Base-by-base conservation (phyloP, 768 basidiomycete species). In the Kwoniella heveanensis region DNA sequence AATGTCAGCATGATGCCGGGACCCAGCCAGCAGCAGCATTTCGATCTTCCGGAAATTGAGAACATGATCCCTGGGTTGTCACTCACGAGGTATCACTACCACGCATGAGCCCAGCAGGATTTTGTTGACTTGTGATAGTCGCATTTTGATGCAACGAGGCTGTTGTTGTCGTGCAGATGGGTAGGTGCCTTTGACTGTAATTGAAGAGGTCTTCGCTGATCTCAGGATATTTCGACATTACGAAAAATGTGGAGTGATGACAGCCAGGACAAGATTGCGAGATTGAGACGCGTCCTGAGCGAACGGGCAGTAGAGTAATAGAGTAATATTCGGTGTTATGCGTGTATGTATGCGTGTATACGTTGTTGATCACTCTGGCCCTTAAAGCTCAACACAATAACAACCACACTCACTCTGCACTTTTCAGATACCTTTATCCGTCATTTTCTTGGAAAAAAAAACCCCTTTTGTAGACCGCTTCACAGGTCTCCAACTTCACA, bases 41-140 rank as follows among this genome's bases (percentile, higher is more conserved):
- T n/a, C n/a, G n/a, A 49, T 36, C 32, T 36, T 36, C 54, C 37
- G 24, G n/a, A n/a, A n/a, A n/a, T n/a, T n/a, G n/a, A n/a, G n/a
- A n/a, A n/a, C n/a, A n/a, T n/a, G n/a, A n/a, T n/a, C n/a, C n/a
- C 15, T 49, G 39, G 17, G 46, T 24, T 19, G 7, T 19, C 13
- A 61, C 73, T 64, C 56, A 74, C 73, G 7, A 12, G 73, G 73
- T 9, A 70, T 54, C 25, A 70, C 71, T 5, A 68, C 62, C 9
- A 65, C 53, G 46, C 73, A 71, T 19, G 69, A 67, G 1, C 46
- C 66, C 21, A 71, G 57, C 12, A 74, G 58, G 29, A 69, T 70
- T 59, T 67, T 74, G 50, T 67, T 71, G 9, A 66, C 70, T 57
- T 60, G 58, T 19, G 66, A 52, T n/a, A 66, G 19, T 10, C 39